These are phyloP conservation scores for Colletotrichum sp. DNA, from an alignment of 2,329 filamentous ascomycete species.

Conservation along the genomic window DNA sequence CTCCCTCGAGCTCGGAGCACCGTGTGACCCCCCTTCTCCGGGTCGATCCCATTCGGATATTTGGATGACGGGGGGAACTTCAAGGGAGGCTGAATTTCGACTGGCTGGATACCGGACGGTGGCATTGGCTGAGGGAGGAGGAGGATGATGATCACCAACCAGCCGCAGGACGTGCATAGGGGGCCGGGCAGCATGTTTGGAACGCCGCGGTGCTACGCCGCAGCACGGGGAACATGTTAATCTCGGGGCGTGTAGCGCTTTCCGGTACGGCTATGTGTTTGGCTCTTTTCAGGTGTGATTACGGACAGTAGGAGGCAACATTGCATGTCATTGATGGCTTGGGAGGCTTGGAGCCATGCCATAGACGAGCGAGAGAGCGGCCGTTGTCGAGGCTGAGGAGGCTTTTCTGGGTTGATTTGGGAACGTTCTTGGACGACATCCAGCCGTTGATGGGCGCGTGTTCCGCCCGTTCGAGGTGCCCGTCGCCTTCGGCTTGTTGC, in stretches of 20 bases:
- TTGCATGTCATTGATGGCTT: not conserved
- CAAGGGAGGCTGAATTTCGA: not conserved
- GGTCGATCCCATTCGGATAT: not conserved
- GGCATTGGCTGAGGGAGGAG: not conserved
- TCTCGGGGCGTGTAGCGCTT: no score
- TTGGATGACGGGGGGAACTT: not conserved
- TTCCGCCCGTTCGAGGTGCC: not conserved
- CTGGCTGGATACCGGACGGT: not conserved
- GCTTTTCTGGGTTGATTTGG: not conserved
- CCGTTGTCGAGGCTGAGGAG: not conserved
- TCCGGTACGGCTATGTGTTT: not conserved
- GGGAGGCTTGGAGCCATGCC: not conserved
- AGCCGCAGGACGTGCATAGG: conserved; percentile 1
- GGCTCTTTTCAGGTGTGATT: not conserved
- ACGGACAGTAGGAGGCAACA: not conserved
- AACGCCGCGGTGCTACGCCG: not conserved
- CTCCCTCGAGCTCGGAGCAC: conserved; percentile 11
- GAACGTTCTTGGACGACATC: not conserved
- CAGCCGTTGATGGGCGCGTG: not conserved
- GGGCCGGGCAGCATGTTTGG: not conserved
- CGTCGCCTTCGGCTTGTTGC: conserved; percentile 7
- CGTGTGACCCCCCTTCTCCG: not conserved
- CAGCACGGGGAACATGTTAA: conserved; percentile 10
- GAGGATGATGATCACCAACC: not conserved
- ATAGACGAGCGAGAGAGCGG: not conserved